phyloP scores from a whole-genome alignment of 805 yeast genomes.

The Candida succiphila region DNA sequence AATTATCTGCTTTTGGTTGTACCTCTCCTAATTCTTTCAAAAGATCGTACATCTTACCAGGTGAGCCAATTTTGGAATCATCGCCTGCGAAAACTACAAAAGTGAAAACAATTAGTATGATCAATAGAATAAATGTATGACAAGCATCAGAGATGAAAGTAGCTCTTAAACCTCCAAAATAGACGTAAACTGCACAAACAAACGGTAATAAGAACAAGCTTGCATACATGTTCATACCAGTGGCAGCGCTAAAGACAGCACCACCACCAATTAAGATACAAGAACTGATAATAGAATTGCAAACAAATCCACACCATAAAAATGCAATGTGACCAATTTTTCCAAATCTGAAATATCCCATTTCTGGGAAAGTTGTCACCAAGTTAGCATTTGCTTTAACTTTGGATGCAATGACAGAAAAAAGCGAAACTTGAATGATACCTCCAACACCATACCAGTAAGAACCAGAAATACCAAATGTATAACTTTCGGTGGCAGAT shows the following conservation, averaged over 20 bases:
- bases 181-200: conserved; percentile 26
- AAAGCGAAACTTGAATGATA: conserved; percentile 24
- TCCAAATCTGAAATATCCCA: conserved; percentile 23
- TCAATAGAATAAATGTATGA: conserved; percentile 26
- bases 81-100: conserved; percentile 22
- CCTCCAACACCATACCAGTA: conserved; percentile 23
- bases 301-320: conserved; percentile 17
- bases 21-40: conserved; percentile 16
- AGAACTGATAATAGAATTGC: conserved; percentile 21
- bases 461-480: conserved; percentile 25
- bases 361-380: conserved; percentile 26
- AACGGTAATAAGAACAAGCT: conserved; percentile 24
- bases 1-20: conserved; percentile 5
- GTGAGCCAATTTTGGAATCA: conserved; percentile 23
- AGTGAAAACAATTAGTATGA: conserved; percentile 18
- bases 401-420: conserved; percentile 22
- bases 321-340: conserved; percentile 17
- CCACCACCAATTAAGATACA: conserved; percentile 25
- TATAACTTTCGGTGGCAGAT: conserved; percentile 21
- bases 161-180: conserved; percentile 31
- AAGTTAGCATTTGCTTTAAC: conserved; percentile 25
- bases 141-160: conserved; percentile 29
- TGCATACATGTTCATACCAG: conserved; percentile 25
- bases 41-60: conserved; percentile 23
- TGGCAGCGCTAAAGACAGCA: conserved; percentile 20